Evolutionary conservation across 2,329 filamentous ascomycete species (phyloP).

Genomic region (Neonectria coccinea): DNA sequence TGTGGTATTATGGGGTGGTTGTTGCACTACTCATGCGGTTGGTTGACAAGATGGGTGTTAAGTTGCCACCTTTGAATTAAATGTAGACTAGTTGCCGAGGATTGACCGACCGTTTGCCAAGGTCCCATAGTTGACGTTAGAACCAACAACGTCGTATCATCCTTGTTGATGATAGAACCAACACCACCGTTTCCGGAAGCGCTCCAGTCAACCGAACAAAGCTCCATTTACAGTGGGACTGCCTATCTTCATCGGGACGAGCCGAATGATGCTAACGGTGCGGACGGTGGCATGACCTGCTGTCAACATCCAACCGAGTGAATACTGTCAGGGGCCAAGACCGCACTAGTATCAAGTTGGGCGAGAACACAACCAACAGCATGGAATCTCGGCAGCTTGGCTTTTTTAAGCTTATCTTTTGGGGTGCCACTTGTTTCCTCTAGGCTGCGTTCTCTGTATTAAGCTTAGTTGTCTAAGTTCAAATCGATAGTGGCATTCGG

Average conservation of each 20-base stretch:
- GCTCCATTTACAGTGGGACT: background rate
- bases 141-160: conserved; percentile 15
- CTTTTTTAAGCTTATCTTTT: background rate
- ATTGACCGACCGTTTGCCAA: background rate
- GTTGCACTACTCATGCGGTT: too few relatives aligned
- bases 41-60: too few relatives aligned
- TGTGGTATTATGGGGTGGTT: background rate
- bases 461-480: background rate
- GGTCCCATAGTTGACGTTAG: conserved; percentile 2
- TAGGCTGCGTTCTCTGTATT: background rate
- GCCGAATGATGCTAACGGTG: background rate
- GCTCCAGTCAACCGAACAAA: background rate
- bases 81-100: background rate
- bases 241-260: background rate
- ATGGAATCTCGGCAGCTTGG: background rate
- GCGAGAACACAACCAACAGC: conserved; percentile 19
- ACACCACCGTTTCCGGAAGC: background rate
- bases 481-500: background rate
- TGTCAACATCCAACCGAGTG: background rate
- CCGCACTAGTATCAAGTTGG: background rate
- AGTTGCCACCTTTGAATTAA: too few relatives aligned
- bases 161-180: background rate
- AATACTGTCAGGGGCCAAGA: background rate
- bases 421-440: background rate
- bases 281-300: background rate